Evolutionary conservation across 306 rosid genomes (phyloP).

Genomic region (Rosa chinensis): DNA sequence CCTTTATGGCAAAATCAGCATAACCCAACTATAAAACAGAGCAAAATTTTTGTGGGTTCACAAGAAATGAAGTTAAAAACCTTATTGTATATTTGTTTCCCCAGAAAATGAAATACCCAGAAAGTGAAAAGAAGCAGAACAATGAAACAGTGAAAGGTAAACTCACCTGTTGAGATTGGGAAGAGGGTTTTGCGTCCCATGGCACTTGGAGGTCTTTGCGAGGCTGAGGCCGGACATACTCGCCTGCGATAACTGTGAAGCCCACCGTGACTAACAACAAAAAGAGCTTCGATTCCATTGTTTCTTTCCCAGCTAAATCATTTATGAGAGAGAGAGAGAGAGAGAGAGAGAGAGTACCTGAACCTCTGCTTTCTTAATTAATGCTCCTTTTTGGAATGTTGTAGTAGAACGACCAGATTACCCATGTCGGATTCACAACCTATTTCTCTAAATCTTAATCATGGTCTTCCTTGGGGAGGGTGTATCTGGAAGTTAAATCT

Average conservation of each 20-base stretch:
- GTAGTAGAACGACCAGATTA: too few species aligned
- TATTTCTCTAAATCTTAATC: too few species aligned
- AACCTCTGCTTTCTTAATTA: too few species aligned
- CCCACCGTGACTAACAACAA: slow-evolving; percentile 26
- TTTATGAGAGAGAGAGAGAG: too few species aligned
- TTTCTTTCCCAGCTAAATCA: too few species aligned
- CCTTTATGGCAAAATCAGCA: slow-evolving; percentile 1
- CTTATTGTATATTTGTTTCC: not conserved
- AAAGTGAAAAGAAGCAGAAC: slow-evolving; percentile 10
- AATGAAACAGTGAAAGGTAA: not conserved
- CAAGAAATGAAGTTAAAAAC: not conserved
- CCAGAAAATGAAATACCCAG: slow-evolving; percentile 5
- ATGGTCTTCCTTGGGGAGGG: too few species aligned
- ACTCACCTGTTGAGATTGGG: slow-evolving; percentile 74
- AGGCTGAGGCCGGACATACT: slow-evolving; percentile 78
- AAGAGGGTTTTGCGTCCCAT: slow-evolving; percentile 44
- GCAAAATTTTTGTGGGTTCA: not conserved
- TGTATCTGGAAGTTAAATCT: too few species aligned
- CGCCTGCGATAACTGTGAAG: slow-evolving; percentile 34
- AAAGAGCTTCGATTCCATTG: slow-evolving; percentile 42
- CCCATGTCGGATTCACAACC: too few species aligned
- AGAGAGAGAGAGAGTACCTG: too few species aligned
- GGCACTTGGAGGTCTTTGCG: slow-evolving; percentile 64
- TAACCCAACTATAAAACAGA: slow-evolving; percentile 15
- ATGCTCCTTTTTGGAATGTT: too few species aligned